phyloP scores from a whole-genome alignment of 768 basidiomycete species.

The Leccinellum luteum region DNA sequence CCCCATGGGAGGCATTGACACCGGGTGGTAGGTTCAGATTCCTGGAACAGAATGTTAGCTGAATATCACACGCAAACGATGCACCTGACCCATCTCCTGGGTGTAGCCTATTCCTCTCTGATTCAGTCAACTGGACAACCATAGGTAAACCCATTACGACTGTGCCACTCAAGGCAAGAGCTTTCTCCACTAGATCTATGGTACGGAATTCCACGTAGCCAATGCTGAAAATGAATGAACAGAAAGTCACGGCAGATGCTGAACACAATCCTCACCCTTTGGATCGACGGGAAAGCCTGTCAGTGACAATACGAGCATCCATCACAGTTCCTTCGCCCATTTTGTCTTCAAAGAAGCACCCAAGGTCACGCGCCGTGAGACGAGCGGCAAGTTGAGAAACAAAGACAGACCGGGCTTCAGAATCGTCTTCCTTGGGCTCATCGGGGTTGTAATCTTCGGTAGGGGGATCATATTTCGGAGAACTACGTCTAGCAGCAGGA shows the following conservation, averaged over 20 bases:
- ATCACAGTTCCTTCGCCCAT: slow-evolving; percentile 91
- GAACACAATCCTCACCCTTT: slow-evolving; percentile 70
- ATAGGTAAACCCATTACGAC: slow-evolving; percentile 98
- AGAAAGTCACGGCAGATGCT: background rate
- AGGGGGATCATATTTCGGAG: slow-evolving; percentile 66
- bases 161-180: slow-evolving; percentile 85
- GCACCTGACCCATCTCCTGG: slow-evolving; percentile 77
- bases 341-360: slow-evolving; percentile 98
- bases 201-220: slow-evolving; percentile 97
- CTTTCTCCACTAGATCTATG: slow-evolving; percentile 89
- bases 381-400: slow-evolving; percentile 97
- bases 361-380: slow-evolving; percentile 94
- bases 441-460: slow-evolving; percentile 78
- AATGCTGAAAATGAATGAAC: slow-evolving; percentile 55
- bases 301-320: slow-evolving; percentile 95
- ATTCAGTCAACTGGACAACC: slow-evolving; percentile 94
- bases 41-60: slow-evolving; percentile 35
- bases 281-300: slow-evolving; percentile 91
- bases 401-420: slow-evolving; percentile 97
- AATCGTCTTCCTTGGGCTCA: slow-evolving; percentile 92
- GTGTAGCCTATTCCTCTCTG: slow-evolving; percentile 89
- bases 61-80: slow-evolving; percentile 2
- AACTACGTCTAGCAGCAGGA: slow-evolving; percentile 51
- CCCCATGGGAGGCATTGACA: slow-evolving; percentile 73
- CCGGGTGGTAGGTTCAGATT: slow-evolving; percentile 84